These are phyloP conservation scores for Achaetomium macrosporum DNA, from an alignment of 2,329 filamentous ascomycete genomes.

Conservation along the genomic window DNA sequence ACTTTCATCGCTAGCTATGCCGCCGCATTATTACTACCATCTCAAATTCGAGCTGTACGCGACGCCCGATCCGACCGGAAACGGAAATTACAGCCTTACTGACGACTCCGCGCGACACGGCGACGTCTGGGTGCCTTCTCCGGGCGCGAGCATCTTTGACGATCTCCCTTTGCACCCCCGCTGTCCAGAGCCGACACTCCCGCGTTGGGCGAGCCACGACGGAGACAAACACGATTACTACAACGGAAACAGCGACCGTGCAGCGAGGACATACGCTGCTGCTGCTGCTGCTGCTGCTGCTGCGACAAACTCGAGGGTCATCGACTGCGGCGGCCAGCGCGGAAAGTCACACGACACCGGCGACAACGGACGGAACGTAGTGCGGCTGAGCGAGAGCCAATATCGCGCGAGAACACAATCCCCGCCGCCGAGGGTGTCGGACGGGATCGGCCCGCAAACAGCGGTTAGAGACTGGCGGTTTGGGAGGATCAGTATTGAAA, in stretches of 20 bases:
- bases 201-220: not conserved
- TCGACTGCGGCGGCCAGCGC: conserved; percentile 22
- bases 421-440: conserved; percentile 38
- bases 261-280: not conserved
- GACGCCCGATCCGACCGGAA: conserved; percentile 34
- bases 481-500: conserved; percentile 70
- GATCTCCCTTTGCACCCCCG: conserved; percentile 47
- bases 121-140: conserved; percentile 46
- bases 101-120: conserved; percentile 1
- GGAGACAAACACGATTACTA: not conserved
- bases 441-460: conserved; percentile 42
- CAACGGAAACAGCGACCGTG: not conserved
- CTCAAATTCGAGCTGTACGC: conserved; percentile 61
- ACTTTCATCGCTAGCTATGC: conserved; percentile 38
- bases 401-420: conserved; percentile 35
- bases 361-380: conserved; percentile 26
- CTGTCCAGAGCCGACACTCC: conserved; percentile 5
- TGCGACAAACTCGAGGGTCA: conserved; percentile 31
- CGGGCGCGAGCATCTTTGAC: conserved; percentile 48
- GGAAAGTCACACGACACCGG: not conserved
- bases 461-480: conserved; percentile 72
- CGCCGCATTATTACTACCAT: conserved; percentile 61
- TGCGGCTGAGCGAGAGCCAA: conserved; percentile 37
- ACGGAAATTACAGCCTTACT: not conserved
- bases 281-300: not conserved